Evolutionary conservation across 352 stramenopile species (phyloP), one percentile per base, ranked within the genome.

Genomic region (Phytophthora cryptogea): DNA sequence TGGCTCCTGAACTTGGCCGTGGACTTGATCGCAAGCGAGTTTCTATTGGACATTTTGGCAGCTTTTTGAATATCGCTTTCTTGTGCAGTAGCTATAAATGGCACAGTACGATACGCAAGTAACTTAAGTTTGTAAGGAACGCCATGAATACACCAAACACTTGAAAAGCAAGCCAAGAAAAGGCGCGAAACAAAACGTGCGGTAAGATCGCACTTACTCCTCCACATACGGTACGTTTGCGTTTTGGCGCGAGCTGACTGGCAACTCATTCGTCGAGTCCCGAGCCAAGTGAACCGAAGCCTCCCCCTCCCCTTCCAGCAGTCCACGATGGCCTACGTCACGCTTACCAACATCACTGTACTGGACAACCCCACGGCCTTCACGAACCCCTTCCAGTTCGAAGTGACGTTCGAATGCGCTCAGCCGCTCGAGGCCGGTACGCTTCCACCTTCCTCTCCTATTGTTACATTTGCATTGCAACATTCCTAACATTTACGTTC

Each of bases 381-480:
- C 72, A 95, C 83, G n/a, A 99, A 98, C 78, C 95, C 96, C 14
- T 99, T 99, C 78, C 94, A 98, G 75, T 99, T 99, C 76, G 96
- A 99, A 76, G 97, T 99, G 68, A 99, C 97, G 2, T 99, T 99
- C 80, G 97, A 99, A 80, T 99, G 96, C 70, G 80, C 98, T 32
- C 92, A 98, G 73, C 87, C 95, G 54, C 83, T 99, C 3, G 88
- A 98, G 58, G 96, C 98, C 54, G 90, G 86, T 93, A 55, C 68
- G 78, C 20, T 78, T 20, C 1, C 8, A 43, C 43, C n/a, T 10
- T 40, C 8, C 8, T 44, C 37, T 33, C 31, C 8, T 45, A 36
- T 37, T 35, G 14, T 23, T 46, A 6, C 31, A 28, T 43, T 11
- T 40, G 9, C 43, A 50, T 17, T 6, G 17, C 40, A 4, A 30